A percentile compares a stretch with the other conserved stretches of the same genome.
These are phyloP conservation scores for Chrysanthemum makinoi DNA, from an alignment of 129 eudicot genomes.

Conservation along the genomic window DNA sequence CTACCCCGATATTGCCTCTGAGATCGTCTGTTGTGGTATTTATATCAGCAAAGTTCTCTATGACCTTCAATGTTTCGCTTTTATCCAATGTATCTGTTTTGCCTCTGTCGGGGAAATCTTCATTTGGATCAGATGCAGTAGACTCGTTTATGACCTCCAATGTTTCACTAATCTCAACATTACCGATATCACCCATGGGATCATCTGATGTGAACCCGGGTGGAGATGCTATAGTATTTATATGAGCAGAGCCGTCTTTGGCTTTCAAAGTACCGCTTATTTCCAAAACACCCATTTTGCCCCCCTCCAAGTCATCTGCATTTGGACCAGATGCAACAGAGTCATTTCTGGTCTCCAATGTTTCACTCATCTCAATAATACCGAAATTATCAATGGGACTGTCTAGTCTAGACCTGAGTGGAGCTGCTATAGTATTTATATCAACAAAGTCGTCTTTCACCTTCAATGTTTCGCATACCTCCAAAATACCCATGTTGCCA, in stretches of 20 bases:
- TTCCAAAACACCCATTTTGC: background rate
- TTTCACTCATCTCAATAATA: constrained; percentile 2
- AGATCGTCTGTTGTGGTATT: constrained; percentile 4
- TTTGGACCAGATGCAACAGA: background rate
- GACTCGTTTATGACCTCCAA: constrained; percentile 22
- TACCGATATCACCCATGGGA: background rate
- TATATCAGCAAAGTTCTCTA: background rate
- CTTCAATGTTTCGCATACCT: background rate
- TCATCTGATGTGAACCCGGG: constrained; percentile 2
- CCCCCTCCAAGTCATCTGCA: constrained; percentile 2
- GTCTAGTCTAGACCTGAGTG: constrained; percentile 10
- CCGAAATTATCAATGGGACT: background rate
- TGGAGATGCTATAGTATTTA: background rate
- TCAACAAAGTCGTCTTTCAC: constrained; percentile 4
- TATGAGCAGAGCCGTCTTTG: background rate
- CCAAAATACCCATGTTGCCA: background rate
- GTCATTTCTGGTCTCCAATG: constrained; percentile 23
- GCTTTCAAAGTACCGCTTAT: background rate
- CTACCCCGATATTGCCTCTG: background rate
- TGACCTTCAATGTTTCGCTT: background rate
- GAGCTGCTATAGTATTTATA: background rate
- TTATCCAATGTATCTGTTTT: background rate
- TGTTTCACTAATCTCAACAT: constrained; percentile 11
- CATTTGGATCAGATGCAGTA: background rate
- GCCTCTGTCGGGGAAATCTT: background rate